Base-by-base conservation (phyloP, 306 rosid genomes). In the barrel medic (Medicago truncatula) region DNA sequence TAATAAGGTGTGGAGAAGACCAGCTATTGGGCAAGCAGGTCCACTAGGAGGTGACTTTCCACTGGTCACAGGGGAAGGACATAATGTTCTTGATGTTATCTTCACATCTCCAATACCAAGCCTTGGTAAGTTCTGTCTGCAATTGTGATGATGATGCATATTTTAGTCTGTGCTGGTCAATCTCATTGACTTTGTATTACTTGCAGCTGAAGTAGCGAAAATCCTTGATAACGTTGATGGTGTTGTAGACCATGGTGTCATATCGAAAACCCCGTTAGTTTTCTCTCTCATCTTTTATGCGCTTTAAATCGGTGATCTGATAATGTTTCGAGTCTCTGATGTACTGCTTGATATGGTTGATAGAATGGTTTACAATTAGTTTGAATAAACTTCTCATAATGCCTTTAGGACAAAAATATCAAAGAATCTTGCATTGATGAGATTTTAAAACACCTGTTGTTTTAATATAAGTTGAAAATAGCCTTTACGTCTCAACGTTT, bases 21-120 rank as follows among this genome's bases (percentile, higher is more conserved):
- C 98, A 77, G 78, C 93, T 4, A 77, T 89, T 17, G 97, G 98
- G 63, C 79, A 80, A 52, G 92, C 93, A 23, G 92, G 86, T 78
- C 97, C 98, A 16, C 77, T 83, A 2, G 98, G 98, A 78, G 97
- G 97, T 15, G 84, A 83, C 76, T 88, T 80, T 78, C 98, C 98
- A 50, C 64, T 93, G 56, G 83, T 93, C 67, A 89, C 98, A 36
- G 84, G 65, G 80, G 97, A 91, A 87, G 92, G 97, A 72, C 93
- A 89, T 80, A 86, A 93, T 73, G 81, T 91, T 81, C 88, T 91
- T 43, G 98, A 91, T 88, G 78, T 93, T 85, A 91, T 93, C 75
- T 93, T 88, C 81, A 93, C 97, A 34, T 93, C 98, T 81, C 98
- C 98, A 61, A 88, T 93, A 67, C 76, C 23, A 80, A 93, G 77